Evolutionary conservation across 352 stramenopile species (phyloP).

Genomic region (Phytopythium montanum): DNA sequence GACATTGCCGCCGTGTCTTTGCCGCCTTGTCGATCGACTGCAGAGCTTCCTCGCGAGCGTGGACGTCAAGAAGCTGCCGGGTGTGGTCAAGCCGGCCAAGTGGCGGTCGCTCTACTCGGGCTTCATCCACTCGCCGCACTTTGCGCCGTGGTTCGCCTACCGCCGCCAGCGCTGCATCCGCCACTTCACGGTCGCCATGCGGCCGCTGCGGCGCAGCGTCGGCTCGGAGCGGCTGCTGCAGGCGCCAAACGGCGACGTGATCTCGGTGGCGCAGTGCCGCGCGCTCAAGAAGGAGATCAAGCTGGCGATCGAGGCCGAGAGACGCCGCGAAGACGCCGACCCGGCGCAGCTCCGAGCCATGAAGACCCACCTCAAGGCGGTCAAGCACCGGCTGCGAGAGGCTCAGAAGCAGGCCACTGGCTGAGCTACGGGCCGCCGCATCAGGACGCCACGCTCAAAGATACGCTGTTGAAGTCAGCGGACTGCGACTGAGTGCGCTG

Average conservation of each 20-base stretch:
- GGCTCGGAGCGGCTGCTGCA: constrained; percentile 27
- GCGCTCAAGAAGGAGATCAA: constrained; percentile 49
- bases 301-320: constrained; percentile 33
- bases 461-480: neutral
- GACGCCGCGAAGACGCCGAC: constrained; percentile 26
- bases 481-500: no score
- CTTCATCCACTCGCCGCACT: constrained; percentile 71
- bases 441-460: constrained; percentile 2
- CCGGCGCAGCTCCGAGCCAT: constrained; percentile 41
- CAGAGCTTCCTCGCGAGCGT: constrained; percentile 56
- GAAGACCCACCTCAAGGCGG: constrained; percentile 38
- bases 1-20: constrained; percentile 1
- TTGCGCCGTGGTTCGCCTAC: constrained; percentile 73
- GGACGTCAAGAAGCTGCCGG: constrained; percentile 45
- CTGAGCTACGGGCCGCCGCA: neutral
- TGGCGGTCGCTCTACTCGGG: constrained; percentile 68
- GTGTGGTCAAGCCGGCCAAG: constrained; percentile 61
- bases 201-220: constrained; percentile 44
- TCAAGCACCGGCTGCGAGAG: constrained; percentile 33
- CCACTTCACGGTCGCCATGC: constrained; percentile 61
- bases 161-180: constrained; percentile 61
- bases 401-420: neutral
- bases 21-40: neutral
- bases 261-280: constrained; percentile 40
- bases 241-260: constrained; percentile 37